Evolutionary conservation across 2,329 filamentous ascomycete genomes (phyloP), one percentile per base, ranked within the genome.

Genomic region (Metarhizium humberi): DNA sequence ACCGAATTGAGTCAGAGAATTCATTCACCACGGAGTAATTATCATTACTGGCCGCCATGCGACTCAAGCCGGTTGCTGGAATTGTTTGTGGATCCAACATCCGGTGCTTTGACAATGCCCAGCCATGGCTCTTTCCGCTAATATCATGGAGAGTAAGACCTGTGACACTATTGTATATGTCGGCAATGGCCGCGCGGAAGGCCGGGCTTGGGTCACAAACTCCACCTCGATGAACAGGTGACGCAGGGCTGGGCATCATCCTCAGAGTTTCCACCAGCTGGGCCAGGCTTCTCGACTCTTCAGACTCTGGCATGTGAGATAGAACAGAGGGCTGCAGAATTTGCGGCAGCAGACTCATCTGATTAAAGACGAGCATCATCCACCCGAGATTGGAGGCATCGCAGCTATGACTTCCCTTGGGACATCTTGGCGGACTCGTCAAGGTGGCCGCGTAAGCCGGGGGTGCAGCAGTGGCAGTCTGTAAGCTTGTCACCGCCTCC

Each of bases 331-430:
- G 64, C 1, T 68, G 66, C 62, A 78, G 63, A 4, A 78, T 66
- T 5, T 68, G 70, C 3, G 70, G 65, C 2, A 79, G 60, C 1
- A 80, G 64, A 46, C 71, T 70, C 53, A 79, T 66, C 58, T 80
- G 75, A 52, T 75, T 74, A 53, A 75, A 76, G 0, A 74, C 66
- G n/a, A 79, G 67, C 73, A 81, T 77, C 38, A 79, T 61, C 77
- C 77, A 81, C 3, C 78, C 78, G 0, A 81, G 67, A 53, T 78
- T 80, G 0, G 73, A 72, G 0, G 78, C 76, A 58, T 81, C 79
- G 54, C 78, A 81, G 61, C 68, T 66, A 54, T 75, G 76, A 54
- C 72, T 76, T 0, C 76, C 75, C 55, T 71, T 77, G 16, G 77
- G 76, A 55, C 78, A 81, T 38, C 78, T 71, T 3, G 77, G 70